phyloP scores from a whole-genome alignment of 2,329 filamentous ascomycete genomes.

The Fusarium succisae region DNA sequence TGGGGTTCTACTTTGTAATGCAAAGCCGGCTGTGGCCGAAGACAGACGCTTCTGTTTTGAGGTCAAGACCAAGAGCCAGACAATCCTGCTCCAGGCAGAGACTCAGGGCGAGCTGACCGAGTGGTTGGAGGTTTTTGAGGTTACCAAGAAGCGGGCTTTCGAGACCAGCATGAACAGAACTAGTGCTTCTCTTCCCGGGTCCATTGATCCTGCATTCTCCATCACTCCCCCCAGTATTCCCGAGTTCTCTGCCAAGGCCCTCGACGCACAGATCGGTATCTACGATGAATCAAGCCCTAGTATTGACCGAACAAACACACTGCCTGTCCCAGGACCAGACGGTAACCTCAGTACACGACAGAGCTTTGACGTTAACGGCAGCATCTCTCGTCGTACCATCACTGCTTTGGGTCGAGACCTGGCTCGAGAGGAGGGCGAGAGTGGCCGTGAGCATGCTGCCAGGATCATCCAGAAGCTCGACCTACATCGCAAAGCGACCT shows the following conservation, averaged over 20 bases:
- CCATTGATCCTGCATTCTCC: slow-evolving; percentile 82
- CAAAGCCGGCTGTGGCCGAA: slow-evolving; percentile 89
- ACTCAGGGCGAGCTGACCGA: slow-evolving; percentile 91
- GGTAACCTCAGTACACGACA: slow-evolving; percentile 63
- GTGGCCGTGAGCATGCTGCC: slow-evolving; percentile 80
- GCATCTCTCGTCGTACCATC: slow-evolving; percentile 63
- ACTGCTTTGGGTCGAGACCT: slow-evolving; percentile 60
- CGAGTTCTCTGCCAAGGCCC: slow-evolving; percentile 85
- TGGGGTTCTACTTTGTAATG: slow-evolving; percentile 91
- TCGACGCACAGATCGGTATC: slow-evolving; percentile 70
- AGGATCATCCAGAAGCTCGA: slow-evolving; percentile 94
- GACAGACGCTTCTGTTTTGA: slow-evolving; percentile 98
- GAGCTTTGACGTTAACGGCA: slow-evolving; percentile 75
- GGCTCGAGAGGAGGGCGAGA: slow-evolving; percentile 75
- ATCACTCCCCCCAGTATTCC: slow-evolving; percentile 88
- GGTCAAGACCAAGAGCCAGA: slow-evolving; percentile 96
- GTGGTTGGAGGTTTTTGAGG: slow-evolving; percentile 93
- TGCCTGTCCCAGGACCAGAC: slow-evolving; percentile 71
- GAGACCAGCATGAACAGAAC: slow-evolving; percentile 72
- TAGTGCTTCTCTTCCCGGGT: slow-evolving; percentile 56
- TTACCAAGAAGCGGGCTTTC: slow-evolving; percentile 91
- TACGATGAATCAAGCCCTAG: slow-evolving; percentile 58
- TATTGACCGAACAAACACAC: slow-evolving; percentile 70
- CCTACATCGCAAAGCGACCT: slow-evolving; percentile 81
- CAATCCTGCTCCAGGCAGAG: slow-evolving; percentile 89